Conservation (phyloP, 345 rosid species). For the Populus ilicifolia region DNA sequence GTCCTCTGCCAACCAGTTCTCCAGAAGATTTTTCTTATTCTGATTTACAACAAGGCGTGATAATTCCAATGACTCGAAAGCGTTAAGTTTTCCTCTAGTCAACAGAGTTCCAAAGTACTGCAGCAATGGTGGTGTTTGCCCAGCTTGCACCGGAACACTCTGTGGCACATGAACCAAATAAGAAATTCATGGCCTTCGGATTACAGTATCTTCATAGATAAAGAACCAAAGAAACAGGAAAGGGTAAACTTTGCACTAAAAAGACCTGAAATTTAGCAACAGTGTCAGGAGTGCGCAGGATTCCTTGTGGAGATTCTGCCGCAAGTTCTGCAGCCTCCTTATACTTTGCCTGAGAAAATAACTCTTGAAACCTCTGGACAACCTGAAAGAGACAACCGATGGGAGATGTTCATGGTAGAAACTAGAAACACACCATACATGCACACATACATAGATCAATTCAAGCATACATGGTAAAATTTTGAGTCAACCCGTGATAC, state of each 20-base stretch:
- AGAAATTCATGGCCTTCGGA: background rate
- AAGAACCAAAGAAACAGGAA: conserved; percentile 3
- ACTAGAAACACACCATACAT: background rate
- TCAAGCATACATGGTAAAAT: background rate
- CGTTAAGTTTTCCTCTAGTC: conserved; percentile 84
- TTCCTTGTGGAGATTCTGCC: conserved; percentile 94
- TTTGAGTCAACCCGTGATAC: background rate
- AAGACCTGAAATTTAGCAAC: conserved; percentile 91
- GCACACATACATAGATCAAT: background rate
- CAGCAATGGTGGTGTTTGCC: conserved; percentile 90
- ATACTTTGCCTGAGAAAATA: conserved; percentile 90
- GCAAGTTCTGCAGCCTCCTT: conserved; percentile 99
- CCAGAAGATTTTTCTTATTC: conserved; percentile 86
- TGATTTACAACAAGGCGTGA: conserved; percentile 96
- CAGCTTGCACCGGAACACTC: conserved; percentile 98
- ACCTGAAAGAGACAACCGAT: conserved; percentile 44
- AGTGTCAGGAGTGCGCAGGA: conserved; percentile 90
- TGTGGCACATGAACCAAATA: conserved; percentile 23
- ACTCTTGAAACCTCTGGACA: conserved; percentile 90
- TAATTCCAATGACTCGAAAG: conserved; percentile 90
- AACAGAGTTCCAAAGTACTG: conserved; percentile 95
- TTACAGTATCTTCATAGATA: background rate
- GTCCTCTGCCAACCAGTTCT: conserved; percentile 94
- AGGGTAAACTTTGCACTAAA: background rate
- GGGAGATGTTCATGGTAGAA: background rate